These are phyloP conservation scores for Goffeauzyma gilvescens DNA, from an alignment of 768 basidiomycete genomes.

Conservation along the genomic window DNA sequence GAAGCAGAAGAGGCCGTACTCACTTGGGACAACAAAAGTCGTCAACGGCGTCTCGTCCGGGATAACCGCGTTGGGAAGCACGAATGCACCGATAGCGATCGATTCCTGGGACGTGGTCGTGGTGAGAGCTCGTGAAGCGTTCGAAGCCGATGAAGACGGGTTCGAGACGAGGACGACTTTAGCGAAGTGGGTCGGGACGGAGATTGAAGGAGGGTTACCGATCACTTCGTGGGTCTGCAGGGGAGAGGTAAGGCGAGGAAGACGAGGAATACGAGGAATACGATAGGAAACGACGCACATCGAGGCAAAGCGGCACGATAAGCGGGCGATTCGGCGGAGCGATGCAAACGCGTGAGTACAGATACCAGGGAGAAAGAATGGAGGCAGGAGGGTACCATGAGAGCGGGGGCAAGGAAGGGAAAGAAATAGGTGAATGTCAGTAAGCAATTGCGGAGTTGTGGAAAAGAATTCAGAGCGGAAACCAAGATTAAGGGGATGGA, in stretches of 20 bases:
- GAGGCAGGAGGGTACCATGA: too few relatives aligned
- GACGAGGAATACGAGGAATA: too few relatives aligned
- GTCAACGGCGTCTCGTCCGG: slow-evolving; percentile 63
- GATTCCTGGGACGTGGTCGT: slow-evolving; percentile 41
- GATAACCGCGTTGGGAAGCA: slow-evolving; percentile 84
- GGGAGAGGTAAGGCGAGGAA: not conserved
- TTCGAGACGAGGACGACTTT: slow-evolving; percentile 61
- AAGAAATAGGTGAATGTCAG: too few relatives aligned
- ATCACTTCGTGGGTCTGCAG: slow-evolving; percentile 80
- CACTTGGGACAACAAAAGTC: slow-evolving; percentile 65
- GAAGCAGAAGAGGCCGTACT: slow-evolving; percentile 13
- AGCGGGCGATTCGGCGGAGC: too few relatives aligned
- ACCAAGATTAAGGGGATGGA: too few relatives aligned
- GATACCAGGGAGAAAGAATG: too few relatives aligned
- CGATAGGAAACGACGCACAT: too few relatives aligned
- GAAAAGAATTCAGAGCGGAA: too few relatives aligned
- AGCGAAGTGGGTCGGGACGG: slow-evolving; percentile 95
- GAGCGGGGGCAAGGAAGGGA: too few relatives aligned
- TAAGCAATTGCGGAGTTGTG: too few relatives aligned
- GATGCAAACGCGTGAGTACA: too few relatives aligned
- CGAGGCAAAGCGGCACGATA: too few relatives aligned
- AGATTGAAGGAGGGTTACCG: slow-evolving; percentile 67
- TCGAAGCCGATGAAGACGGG: slow-evolving; percentile 41
- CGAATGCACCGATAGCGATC: slow-evolving; percentile 77
- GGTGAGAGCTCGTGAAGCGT: slow-evolving; percentile 9